Evolutionary conservation across 2,329 filamentous ascomycete genomes (phyloP).

Genomic region (Aplosporella prunicola): DNA sequence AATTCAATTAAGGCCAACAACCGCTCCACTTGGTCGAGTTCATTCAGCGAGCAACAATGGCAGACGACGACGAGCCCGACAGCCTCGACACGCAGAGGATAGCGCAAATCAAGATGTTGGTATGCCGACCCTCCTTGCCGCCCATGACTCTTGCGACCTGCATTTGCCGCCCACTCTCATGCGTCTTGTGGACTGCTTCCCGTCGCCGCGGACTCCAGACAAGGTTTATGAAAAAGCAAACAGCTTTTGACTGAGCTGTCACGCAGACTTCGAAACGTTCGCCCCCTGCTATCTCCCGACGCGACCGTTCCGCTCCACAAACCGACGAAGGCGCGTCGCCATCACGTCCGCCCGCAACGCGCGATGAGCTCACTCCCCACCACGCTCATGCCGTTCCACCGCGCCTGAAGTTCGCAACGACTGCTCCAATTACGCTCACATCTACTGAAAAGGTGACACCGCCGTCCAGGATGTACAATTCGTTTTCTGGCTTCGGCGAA

Average conservation of each 20-base stretch:
- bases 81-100: conserved; percentile 7
- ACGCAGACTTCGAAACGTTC: neutral
- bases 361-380: neutral
- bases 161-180: no score
- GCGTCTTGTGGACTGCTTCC: no score
- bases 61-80: neutral
- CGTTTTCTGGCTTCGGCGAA: conserved; percentile 28
- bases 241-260: neutral
- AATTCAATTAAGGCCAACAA: no score
- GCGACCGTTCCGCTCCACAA: neutral
- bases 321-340: neutral
- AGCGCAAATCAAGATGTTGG: conserved; percentile 7
- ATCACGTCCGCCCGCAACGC: conserved; percentile 2
- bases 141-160: no score
- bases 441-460: neutral
- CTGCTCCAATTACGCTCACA: conserved; percentile 1
- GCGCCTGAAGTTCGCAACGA: conserved; percentile 5
- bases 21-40: no score
- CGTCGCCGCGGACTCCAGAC: no score
- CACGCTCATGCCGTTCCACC: conserved; percentile 5
- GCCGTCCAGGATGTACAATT: conserved; percentile 22
- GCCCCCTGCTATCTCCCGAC: neutral
- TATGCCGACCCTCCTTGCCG: neutral
- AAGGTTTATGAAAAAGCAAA: no score
- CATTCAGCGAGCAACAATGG: no score